Evolutionary conservation across 768 basidiomycete genomes (phyloP).

Genomic region (Melanogaster broomeanus): DNA sequence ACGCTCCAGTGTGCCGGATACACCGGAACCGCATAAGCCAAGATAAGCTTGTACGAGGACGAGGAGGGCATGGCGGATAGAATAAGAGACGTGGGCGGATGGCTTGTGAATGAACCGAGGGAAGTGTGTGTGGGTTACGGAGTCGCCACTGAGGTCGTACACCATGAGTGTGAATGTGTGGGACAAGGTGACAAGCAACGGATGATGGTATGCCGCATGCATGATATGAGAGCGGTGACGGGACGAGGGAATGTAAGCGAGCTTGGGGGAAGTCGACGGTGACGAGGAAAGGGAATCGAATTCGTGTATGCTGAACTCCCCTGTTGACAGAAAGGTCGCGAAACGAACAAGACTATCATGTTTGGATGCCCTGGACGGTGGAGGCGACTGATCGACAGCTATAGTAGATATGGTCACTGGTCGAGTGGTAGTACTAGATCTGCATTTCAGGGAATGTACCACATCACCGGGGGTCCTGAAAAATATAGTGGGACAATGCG

Average conservation of each 20-base stretch:
- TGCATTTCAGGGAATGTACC: conserved; percentile 45
- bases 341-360: conserved; percentile 43
- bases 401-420: conserved; percentile 58
- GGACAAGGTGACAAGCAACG: conserved; percentile 72
- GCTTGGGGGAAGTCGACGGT: conserved; percentile 39
- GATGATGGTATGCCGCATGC: conserved; percentile 77
- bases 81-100: conserved; percentile 80
- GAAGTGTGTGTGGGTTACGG: conserved; percentile 61
- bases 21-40: conserved; percentile 75
- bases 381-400: conserved; percentile 74
- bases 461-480: conserved; percentile 21
- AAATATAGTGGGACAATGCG: conserved; percentile 19
- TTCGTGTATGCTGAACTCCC: conserved; percentile 63
- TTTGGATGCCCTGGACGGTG: conserved; percentile 34
- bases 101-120: conserved; percentile 74
- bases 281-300: conserved; percentile 49
- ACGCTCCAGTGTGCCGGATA: conserved; percentile 82
- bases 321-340: conserved; percentile 64
- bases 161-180: conserved; percentile 65
- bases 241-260: conserved; percentile 49
- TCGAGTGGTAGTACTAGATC: conserved; percentile 34
- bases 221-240: conserved; percentile 50
- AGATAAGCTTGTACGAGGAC: conserved; percentile 65
- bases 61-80: conserved; percentile 59
- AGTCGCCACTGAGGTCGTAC: conserved; percentile 64